Base-by-base conservation (phyloP, 352 stramenopile genomes). In the Aphanomyces cochlioides region DNA sequence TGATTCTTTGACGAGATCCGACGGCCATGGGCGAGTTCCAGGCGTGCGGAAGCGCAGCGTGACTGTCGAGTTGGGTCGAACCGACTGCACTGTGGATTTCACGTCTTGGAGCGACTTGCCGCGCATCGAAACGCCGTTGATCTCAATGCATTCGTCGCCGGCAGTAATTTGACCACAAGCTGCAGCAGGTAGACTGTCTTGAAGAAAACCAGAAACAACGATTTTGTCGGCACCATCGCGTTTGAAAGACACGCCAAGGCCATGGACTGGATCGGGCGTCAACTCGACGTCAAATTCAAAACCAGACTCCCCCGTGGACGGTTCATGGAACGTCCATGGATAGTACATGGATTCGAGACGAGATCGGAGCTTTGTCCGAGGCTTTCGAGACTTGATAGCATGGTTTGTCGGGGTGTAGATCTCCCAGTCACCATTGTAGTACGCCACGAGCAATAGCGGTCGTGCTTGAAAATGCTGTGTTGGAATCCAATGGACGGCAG, bases 381-480 rank as follows among this genome's bases (percentile, higher is more conserved):
- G 36, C 10, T 72, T 60, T n/a, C 79, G 63, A 43, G 65, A 50
- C 77, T 0, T 77, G 75, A 54, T 76, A 80, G 66, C 83, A 73
- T 43, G n/a, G 15, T 56, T 50, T 28, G 10, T 48, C 45, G 64
- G 53, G 15, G 82, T 82, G 59, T 90, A 92, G 6, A 94, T 72
- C 63, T 89, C 77, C 66, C 91, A 83, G 1, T 73, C 59, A 6
- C 87, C 87, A 4, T 77, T 87, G 8, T 72, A 61, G 60, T 82
- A 92, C 47, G 78, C 81, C 21, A 94, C 81, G 4, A 92, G 66
- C 34, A 94, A 74, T 45, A 94, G 63, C 13, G 85, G 87, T 5
- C 82, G 90, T 17, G 87, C 87, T 28, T 94, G 85, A 45, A 94
- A 94, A 54, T 94, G 87, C 7, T 83, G 70, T 8, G 85, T 93